Base-by-base conservation (phyloP, 768 basidiomycete genomes). In the Boletus speciosus region DNA sequence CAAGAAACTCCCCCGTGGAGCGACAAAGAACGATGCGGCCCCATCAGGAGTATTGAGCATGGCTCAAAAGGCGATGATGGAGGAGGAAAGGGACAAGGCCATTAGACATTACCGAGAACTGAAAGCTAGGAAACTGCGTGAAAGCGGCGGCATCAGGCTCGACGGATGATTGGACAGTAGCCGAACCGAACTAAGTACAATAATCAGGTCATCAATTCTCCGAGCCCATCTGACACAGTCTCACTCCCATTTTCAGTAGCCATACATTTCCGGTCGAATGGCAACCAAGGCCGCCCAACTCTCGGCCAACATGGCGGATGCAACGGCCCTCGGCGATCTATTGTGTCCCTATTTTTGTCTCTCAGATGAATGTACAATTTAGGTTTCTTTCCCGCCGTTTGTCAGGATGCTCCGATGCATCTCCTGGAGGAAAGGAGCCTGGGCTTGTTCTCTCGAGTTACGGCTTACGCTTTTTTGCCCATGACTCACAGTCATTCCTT, bases 21-120 rank as follows among this genome's bases (percentile, higher is more conserved):
- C 71, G 12, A 60, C 57, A 2, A 57, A 54, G 58, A 61, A 42
- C 45, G 62, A 47, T 47, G 54, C 62, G 63, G 54, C 72, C 75
- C 62, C 64, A 57, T 49, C 54, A 39, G 78, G 77, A 3, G 77
- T 88, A 8, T 59, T 91, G 31, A 86, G 85, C 29, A 84, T 90
- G 80, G 83, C 85, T 14, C 88, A 90, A 72, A 84, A 82, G 65
- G 76, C 76, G 6, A 83, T 88, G 83, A 83, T 93, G 81, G 87
- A 87, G 62, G 74, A 76, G 49, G 89, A 91, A 67, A 77, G 90
- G 57, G 84, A 87, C 61, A 84, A 79, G 55, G 87, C 73, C 21
- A 84, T 93, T 55, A 71, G 69, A 63, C 76, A 78, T 50, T 91
- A 90, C 67, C 73, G 90, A 55, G 79, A 85, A 68, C 62, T 91